Evolutionary conservation across 139 green algal genomes (phyloP).

Genomic region (Micromonas pusilla): DNA sequence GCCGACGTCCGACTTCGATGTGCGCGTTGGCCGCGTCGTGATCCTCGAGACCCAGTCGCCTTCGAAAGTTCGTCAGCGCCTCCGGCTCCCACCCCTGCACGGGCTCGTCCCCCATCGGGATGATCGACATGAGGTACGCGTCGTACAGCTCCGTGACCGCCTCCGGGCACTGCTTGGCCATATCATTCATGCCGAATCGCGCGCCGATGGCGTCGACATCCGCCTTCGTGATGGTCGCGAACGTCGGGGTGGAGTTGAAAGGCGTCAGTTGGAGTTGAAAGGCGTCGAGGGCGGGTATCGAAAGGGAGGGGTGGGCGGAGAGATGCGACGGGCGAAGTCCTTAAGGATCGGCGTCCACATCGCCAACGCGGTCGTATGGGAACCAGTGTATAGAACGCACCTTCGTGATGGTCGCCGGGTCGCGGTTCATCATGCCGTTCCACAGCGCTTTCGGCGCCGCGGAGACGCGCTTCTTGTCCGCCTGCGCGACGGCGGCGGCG

Average conservation of each 20-base stretch:
- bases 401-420: not conserved
- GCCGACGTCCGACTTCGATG: slow-evolving; percentile 77
- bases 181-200: slow-evolving; percentile 63
- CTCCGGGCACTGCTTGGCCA: slow-evolving; percentile 42
- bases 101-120: slow-evolving; percentile 66
- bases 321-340: too few species aligned
- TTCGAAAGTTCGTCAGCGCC: slow-evolving; percentile 64
- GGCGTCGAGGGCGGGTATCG: too few species aligned
- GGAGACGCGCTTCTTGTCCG: slow-evolving; percentile 24
- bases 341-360: too few species aligned
- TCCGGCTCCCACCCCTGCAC: slow-evolving; percentile 66
- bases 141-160: slow-evolving; percentile 73
- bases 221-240: slow-evolving; percentile 21
- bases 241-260: too few species aligned
- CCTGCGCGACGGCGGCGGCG: not conserved
- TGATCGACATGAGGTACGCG: slow-evolving; percentile 71
- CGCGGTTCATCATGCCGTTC: slow-evolving; percentile 2
- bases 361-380: too few species aligned
- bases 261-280: too few species aligned
- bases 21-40: slow-evolving; percentile 84
- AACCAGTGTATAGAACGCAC: too few species aligned
- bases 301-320: too few species aligned
- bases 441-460: slow-evolving; percentile 14
- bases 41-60: slow-evolving; percentile 75
- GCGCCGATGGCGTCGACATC: slow-evolving; percentile 52